phyloP scores from a whole-genome alignment of 345 rosid genomes.

The Isatis tinctoria region DNA sequence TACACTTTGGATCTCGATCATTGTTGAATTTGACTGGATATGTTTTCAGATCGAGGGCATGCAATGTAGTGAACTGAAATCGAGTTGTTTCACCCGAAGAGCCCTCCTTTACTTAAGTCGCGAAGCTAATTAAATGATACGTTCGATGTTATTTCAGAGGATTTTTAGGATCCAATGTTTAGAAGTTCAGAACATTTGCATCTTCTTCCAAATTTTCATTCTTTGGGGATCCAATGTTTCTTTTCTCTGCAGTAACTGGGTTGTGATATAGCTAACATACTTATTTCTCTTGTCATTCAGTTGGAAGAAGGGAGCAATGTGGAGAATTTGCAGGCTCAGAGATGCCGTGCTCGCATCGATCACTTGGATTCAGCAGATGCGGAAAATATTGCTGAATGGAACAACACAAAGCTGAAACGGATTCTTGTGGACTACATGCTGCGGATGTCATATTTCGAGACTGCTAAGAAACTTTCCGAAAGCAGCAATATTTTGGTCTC shows the following conservation, averaged over 20 bases:
- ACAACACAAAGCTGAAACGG: conserved; percentile 62
- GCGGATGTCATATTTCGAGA: conserved; percentile 84
- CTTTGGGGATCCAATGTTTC: not conserved
- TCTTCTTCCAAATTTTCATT: not conserved
- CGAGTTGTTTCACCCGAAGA: not conserved
- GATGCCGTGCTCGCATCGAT: conserved; percentile 80
- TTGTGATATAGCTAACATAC: not conserved
- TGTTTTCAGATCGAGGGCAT: not conserved
- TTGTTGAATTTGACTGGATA: not conserved
- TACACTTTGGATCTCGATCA: not conserved
- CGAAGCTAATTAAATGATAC: not conserved
- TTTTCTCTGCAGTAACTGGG: not conserved
- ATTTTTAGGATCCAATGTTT: not conserved
- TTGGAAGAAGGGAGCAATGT: conserved; percentile 78
- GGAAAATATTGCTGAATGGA: conserved; percentile 73
- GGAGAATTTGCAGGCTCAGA: conserved; percentile 81
- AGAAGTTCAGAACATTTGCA: not conserved
- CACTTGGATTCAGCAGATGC: conserved; percentile 82
- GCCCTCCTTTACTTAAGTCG: not conserved
- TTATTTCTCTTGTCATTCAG: conserved; percentile 34
- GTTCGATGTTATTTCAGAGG: not conserved
- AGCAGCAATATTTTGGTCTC: conserved; percentile 65
- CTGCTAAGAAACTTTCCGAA: conserved; percentile 74
- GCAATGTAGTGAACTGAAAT: not conserved
- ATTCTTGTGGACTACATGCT: conserved; percentile 94